These are phyloP conservation scores for Nyssa sinensis DNA, from an alignment of 148 eudicot species.

Conservation along the genomic window DNA sequence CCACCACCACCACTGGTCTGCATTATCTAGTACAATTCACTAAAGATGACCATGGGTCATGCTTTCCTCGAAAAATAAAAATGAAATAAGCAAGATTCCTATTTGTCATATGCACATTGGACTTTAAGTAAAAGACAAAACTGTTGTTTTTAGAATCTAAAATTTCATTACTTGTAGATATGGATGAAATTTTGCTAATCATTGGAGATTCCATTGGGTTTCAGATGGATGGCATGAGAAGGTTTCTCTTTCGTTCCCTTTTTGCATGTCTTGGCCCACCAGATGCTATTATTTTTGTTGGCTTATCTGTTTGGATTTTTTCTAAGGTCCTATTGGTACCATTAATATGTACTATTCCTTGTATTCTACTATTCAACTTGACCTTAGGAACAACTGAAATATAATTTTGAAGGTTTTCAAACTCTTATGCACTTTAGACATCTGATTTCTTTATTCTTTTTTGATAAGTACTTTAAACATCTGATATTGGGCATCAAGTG, in stretches of 20 bases:
- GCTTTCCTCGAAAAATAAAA: conserved; percentile 3
- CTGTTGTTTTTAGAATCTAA: not conserved
- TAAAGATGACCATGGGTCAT: not conserved
- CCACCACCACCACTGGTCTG: not conserved
- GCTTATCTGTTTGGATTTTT: not conserved
- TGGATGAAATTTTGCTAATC: no score
- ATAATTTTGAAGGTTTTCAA: not conserved
- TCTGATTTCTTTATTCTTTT: no score
- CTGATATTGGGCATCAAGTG: no score
- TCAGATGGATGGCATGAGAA: not conserved
- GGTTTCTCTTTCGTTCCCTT: not conserved
- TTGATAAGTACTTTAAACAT: no score
- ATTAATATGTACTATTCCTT: not conserved
- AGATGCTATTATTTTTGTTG: not conserved
- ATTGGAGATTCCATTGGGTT: not conserved
- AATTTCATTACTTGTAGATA: not conserved
- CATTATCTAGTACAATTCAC: not conserved
- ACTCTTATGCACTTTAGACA: no score
- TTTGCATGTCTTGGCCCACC: conserved; percentile 1
- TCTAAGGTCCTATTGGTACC: not conserved
- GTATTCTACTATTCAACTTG: not conserved
- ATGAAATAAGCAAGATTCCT: not conserved
- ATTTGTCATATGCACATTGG: not conserved
- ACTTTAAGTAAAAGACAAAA: not conserved
- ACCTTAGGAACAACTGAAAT: not conserved